These are phyloP conservation scores for Glycine soja DNA, from an alignment of 306 rosid genomes.

Conservation along the genomic window DNA sequence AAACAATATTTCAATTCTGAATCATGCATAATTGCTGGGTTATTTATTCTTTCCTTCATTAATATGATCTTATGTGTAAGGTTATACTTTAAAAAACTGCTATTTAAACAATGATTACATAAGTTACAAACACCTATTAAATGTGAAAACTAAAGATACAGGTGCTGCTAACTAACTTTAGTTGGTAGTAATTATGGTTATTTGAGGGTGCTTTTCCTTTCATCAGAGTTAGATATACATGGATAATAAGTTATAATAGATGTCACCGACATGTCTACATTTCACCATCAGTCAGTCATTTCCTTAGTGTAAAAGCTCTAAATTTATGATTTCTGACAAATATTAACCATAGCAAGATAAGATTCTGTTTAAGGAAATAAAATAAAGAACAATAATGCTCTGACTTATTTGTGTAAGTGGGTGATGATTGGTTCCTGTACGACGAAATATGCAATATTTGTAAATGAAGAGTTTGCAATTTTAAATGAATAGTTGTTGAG, in stretches of 20 bases:
- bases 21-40: slow-evolving; percentile 27
- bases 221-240: neutral
- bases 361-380: slow-evolving; percentile 3
- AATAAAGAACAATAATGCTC: slow-evolving; percentile 3
- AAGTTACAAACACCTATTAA: neutral
- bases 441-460: slow-evolving; percentile 9
- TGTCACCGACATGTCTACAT: neutral
- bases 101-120: slow-evolving; percentile 22
- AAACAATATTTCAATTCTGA: slow-evolving; percentile 31
- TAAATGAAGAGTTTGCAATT: neutral
- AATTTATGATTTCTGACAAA: neutral
- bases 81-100: slow-evolving; percentile 3
- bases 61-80: neutral
- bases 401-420: neutral
- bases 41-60: slow-evolving; percentile 36
- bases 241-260: neutral
- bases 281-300: neutral
- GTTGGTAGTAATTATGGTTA: slow-evolving; percentile 1
- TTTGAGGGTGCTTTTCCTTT: neutral
- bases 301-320: neutral
- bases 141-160: neutral
- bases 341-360: slow-evolving; percentile 8
- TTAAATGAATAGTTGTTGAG: neutral
- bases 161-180: slow-evolving; percentile 14
- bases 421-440: slow-evolving; percentile 7